These are phyloP conservation scores for Cadophora sp. DNA, from an alignment of 2,329 filamentous ascomycete genomes.

Conservation along the genomic window DNA sequence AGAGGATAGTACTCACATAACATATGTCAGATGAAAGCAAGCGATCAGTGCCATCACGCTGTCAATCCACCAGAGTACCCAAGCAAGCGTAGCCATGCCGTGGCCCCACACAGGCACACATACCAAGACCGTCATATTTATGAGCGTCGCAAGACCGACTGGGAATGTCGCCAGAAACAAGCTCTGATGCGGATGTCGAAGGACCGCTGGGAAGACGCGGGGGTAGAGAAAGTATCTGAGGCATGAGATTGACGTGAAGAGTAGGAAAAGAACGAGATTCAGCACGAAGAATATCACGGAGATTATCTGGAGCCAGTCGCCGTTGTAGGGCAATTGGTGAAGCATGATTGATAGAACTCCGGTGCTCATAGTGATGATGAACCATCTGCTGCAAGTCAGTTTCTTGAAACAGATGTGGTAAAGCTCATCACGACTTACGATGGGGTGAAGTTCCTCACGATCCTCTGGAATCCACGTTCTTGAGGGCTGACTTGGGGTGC, in stretches of 20 bases:
- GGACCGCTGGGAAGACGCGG: background rate
- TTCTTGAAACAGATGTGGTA: no score
- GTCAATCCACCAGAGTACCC: slow-evolving; percentile 64
- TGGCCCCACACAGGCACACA: slow-evolving; percentile 65
- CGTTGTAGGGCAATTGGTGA: slow-evolving; percentile 1
- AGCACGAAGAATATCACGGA: background rate
- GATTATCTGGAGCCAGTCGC: background rate
- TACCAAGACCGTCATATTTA: slow-evolving; percentile 66
- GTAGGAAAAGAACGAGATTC: background rate
- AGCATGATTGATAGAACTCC: slow-evolving; percentile 1
- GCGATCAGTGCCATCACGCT: slow-evolving; percentile 56
- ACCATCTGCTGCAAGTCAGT: background rate
- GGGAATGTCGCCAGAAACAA: slow-evolving; percentile 69
- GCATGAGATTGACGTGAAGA: background rate
- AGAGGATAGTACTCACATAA: slow-evolving; percentile 52
- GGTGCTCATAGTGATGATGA: slow-evolving; percentile 6
- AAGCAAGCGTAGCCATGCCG: slow-evolving; percentile 56
- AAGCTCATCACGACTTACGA: slow-evolving; percentile 57
- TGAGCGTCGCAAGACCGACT: slow-evolving; percentile 71
- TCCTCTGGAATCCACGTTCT: slow-evolving; percentile 35
- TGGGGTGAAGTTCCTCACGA: slow-evolving; percentile 60
- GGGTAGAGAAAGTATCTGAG: background rate
- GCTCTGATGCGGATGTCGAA: slow-evolving; percentile 7
- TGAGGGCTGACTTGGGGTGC: background rate
- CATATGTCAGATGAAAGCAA: slow-evolving; percentile 59